These are phyloP conservation scores for Claviceps paspali DNA, from an alignment of 2,329 filamentous ascomycete genomes.

Conservation along the genomic window DNA sequence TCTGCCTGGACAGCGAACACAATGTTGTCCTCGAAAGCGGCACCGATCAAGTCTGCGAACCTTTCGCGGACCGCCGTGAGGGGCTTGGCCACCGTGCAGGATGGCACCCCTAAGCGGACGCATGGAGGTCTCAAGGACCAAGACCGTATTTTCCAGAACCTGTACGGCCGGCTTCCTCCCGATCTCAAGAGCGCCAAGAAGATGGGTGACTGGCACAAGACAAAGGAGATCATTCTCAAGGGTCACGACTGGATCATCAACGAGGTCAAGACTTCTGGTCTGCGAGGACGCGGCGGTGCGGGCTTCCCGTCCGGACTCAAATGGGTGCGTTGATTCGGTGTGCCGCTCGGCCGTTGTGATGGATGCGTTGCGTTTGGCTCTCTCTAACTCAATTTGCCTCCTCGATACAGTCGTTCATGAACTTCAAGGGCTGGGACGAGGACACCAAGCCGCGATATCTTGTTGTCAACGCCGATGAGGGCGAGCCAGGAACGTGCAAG, in stretches of 20 bases:
- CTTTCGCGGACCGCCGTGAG: constrained; percentile 37
- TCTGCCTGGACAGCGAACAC: constrained; percentile 17
- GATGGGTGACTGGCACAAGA: constrained; percentile 99
- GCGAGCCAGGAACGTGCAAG: constrained; percentile 97
- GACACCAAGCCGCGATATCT: constrained; percentile 90
- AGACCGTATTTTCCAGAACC: constrained; percentile 97
- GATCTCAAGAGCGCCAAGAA: constrained; percentile 92
- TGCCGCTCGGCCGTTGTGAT: not conserved
- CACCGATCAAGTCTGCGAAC: constrained; percentile 22
- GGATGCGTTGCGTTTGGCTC: not conserved
- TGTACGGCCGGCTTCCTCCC: constrained; percentile 83
- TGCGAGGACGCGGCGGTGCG: constrained; percentile 90
- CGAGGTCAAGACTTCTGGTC: constrained; percentile 91
- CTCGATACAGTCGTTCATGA: constrained; percentile 82
- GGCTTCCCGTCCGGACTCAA: constrained; percentile 97
- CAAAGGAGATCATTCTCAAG: constrained; percentile 94
- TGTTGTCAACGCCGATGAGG: constrained; percentile 96
- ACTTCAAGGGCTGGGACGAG: constrained; percentile 99
- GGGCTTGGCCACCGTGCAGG: constrained; percentile 68
- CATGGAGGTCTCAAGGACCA: constrained; percentile 88
- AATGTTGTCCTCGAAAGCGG: constrained; percentile 31
- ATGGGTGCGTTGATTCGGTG: constrained; percentile 54
- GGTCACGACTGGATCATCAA: constrained; percentile 98
- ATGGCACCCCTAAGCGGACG: constrained; percentile 51
- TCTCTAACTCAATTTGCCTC: not conserved